Conservation (phyloP, 805 yeast species). For the Yueomyces sinensis region DNA sequence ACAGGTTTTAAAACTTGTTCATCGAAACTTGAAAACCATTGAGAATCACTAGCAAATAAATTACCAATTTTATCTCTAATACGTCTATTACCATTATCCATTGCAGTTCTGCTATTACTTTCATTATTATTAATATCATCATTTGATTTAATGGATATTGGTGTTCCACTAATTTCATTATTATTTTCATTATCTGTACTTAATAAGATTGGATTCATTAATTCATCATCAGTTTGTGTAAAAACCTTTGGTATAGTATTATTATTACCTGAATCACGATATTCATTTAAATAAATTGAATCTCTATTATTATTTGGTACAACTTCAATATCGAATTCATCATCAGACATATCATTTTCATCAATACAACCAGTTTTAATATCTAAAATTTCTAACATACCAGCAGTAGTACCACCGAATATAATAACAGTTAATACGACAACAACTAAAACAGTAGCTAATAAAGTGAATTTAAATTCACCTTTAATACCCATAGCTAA, state of each 20-base stretch:
- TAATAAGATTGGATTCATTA: neutral
- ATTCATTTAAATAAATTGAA: neutral
- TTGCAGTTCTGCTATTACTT: too few species aligned
- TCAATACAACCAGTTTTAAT: slow-evolving; percentile 85
- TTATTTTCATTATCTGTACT: neutral
- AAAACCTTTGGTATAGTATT: neutral
- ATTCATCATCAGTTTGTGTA: neutral
- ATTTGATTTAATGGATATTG: slow-evolving; percentile 1
- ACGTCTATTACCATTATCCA: slow-evolving; percentile 1
- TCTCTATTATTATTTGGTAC: slow-evolving; percentile 7
- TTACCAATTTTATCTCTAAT: slow-evolving; percentile 8
- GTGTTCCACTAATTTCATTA: neutral
- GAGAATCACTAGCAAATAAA: slow-evolving; percentile 31
- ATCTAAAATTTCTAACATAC: slow-evolving; percentile 90
- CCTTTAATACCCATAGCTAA: slow-evolving; percentile 96
- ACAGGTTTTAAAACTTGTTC: slow-evolving; percentile 91
- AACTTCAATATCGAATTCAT: slow-evolving; percentile 89
- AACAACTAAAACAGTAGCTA: slow-evolving; percentile 93
- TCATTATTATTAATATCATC: slow-evolving; percentile 1
- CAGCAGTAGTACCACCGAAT: slow-evolving; percentile 97
- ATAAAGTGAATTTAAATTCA: slow-evolving; percentile 71
- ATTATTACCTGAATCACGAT: slow-evolving; percentile 1
- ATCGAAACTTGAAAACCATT: slow-evolving; percentile 89
- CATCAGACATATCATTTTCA: slow-evolving; percentile 68
- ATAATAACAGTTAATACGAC: slow-evolving; percentile 92